A percentile compares a stretch with the other conserved stretches of the same genome.
Conservation (phyloP, 441 rosid genomes). For the Jatropha multifida region DNA sequence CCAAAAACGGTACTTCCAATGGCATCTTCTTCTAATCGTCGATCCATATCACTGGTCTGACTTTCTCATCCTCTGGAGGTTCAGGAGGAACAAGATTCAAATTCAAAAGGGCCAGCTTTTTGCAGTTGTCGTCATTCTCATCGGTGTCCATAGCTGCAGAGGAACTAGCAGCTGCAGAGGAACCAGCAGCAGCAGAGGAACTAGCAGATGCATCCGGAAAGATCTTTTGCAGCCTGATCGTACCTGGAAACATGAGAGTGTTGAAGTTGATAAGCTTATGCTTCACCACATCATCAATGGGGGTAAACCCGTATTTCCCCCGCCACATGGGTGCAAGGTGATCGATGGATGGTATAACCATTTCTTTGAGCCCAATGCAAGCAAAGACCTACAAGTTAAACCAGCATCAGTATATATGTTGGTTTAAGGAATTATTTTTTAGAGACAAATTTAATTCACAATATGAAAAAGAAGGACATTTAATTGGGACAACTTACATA, state of each 20-base stretch:
- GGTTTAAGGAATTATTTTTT: too few species aligned
- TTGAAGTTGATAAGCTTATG: constrained; percentile 8
- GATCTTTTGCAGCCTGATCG: constrained; percentile 21
- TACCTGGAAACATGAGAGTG: constrained; percentile 20
- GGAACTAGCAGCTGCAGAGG: too few species aligned
- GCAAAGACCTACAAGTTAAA: constrained; percentile 22
- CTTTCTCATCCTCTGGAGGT: neutral
- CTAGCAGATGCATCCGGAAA: constrained; percentile 1
- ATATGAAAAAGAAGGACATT: neutral
- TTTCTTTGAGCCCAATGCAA: constrained; percentile 13
- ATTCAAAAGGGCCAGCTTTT: neutral
- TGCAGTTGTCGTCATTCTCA: neutral
- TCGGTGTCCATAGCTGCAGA: neutral
- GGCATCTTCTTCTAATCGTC: neutral
- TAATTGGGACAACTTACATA: constrained; percentile 20
- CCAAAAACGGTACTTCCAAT: too few species aligned
- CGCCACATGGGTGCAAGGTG: constrained; percentile 25
- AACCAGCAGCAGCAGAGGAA: too few species aligned
- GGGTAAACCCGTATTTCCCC: constrained; percentile 10
- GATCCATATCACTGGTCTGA: too few species aligned
- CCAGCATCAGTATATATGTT: neutral
- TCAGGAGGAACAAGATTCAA: constrained; percentile 12
- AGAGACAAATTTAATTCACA: neutral
- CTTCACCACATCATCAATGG: neutral
- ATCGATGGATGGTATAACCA: constrained; percentile 30